Evolutionary conservation across 2,329 filamentous ascomycete species (phyloP).

Genomic region (Sclerotiophoma versabilis): DNA sequence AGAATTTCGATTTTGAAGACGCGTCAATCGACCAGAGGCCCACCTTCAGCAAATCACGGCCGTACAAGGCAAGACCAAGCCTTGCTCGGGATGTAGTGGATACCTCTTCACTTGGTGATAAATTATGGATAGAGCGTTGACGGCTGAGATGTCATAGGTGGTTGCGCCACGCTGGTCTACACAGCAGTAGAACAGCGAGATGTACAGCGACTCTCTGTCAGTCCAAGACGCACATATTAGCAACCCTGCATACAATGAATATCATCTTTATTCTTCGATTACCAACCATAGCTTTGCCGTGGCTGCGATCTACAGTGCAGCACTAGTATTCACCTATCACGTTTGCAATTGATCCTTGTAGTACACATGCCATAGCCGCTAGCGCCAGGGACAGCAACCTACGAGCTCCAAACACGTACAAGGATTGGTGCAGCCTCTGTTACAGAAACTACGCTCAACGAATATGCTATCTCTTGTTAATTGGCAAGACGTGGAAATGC

Average conservation of each 20-base stretch:
- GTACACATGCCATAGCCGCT: constrained; percentile 2
- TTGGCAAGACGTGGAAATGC: background rate
- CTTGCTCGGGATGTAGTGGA: too few species aligned
- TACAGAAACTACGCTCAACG: background rate
- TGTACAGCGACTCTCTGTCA: background rate
- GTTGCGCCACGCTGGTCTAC: too few species aligned
- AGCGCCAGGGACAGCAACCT: constrained; percentile 6
- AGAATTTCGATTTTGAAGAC: too few species aligned
- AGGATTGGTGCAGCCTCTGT: constrained; percentile 7
- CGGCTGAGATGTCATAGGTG: too few species aligned
- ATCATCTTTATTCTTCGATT: background rate
- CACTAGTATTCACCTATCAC: constrained; percentile 15
- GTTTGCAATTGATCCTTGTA: constrained; percentile 2
- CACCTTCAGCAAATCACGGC: too few species aligned
- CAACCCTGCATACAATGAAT: background rate
- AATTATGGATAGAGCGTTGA: too few species aligned
- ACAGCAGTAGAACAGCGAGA: too few species aligned
- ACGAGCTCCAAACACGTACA: constrained; percentile 5
- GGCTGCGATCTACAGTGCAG: constrained; percentile 14
- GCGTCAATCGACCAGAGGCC: too few species aligned
- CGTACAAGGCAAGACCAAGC: too few species aligned
- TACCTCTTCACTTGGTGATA: too few species aligned
- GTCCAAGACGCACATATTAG: background rate
- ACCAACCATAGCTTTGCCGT: background rate
- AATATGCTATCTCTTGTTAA: background rate